These are phyloP conservation scores for Metschnikowia koreensis DNA, from an alignment of 805 yeast species.

Conservation along the genomic window DNA sequence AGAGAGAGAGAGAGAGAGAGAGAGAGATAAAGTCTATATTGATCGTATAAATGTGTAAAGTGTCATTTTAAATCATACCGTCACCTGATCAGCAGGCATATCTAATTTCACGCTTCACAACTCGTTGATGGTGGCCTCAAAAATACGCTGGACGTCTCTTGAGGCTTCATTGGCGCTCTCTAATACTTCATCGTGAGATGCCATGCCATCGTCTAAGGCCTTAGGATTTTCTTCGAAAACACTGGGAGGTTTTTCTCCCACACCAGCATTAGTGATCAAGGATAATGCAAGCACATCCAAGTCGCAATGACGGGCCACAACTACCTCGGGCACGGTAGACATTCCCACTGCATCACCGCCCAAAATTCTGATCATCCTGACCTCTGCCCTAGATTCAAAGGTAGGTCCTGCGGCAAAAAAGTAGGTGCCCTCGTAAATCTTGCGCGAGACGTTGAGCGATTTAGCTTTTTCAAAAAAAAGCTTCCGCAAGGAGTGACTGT, in stretches of 20 bases:
- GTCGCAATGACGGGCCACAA: constrained; percentile 87
- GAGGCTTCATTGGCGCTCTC: constrained; percentile 81
- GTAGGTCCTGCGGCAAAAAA: constrained; percentile 90
- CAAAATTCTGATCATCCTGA: constrained; percentile 60
- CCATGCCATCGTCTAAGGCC: constrained; percentile 68
- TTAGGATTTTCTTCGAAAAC: constrained; percentile 55
- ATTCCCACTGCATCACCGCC: constrained; percentile 97
- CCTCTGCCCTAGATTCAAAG: constrained; percentile 89
- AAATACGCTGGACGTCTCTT: constrained; percentile 67
- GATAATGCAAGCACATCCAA: constrained; percentile 80
- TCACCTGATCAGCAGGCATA: not conserved
- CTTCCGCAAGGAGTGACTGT: constrained; percentile 69
- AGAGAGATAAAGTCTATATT: constrained; percentile 2
- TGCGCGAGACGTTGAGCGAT: constrained; percentile 49
- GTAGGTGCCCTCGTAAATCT: constrained; percentile 83
- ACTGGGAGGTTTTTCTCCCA: constrained; percentile 65
- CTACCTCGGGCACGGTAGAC: constrained; percentile 97
- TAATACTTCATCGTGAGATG: constrained; percentile 89
- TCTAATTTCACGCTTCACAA: constrained; percentile 20
- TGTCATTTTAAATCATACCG: not conserved
- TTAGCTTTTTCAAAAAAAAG: constrained; percentile 55
- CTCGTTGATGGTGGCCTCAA: constrained; percentile 58
- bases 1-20: not conserved
- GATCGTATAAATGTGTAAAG: not conserved
- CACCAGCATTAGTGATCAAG: constrained; percentile 81